phyloP scores from a whole-genome alignment of 352 stramenopile genomes.

The Globisporangium cylindrosporum region DNA sequence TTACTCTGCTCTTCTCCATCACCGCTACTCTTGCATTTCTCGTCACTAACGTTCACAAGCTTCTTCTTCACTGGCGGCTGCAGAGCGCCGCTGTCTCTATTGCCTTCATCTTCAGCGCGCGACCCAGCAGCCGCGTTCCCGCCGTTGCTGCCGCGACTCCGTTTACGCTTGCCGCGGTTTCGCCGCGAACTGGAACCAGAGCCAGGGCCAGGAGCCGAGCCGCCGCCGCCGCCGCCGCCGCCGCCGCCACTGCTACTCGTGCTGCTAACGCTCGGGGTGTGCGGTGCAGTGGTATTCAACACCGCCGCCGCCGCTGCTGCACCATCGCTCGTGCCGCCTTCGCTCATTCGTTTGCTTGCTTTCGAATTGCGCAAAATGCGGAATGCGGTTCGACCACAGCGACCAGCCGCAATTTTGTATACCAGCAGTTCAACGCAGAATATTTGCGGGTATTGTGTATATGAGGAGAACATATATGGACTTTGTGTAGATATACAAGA shows the following conservation, averaged over 20 bases:
- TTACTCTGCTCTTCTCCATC: slow-evolving; percentile 12
- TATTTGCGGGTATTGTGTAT: too few species aligned
- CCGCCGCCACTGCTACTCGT: not conserved
- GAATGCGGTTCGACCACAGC: not conserved
- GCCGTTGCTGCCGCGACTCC: slow-evolving; percentile 16
- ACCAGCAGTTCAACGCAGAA: too few species aligned
- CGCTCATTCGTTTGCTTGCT: slow-evolving; percentile 9
- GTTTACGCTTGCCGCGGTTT: slow-evolving; percentile 36
- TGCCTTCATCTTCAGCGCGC: not conserved
- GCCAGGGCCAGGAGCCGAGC: slow-evolving; percentile 17
- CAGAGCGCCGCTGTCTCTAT: not conserved
- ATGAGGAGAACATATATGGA: too few species aligned
- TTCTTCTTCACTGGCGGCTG: slow-evolving; percentile 10
- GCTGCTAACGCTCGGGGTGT: not conserved
- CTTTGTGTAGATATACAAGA: too few species aligned
- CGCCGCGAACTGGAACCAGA: slow-evolving; percentile 19
- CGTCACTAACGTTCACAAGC: not conserved
- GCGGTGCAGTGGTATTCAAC: not conserved
- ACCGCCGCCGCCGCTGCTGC: not conserved
- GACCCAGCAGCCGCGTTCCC: not conserved
- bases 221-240: not conserved
- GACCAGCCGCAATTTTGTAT: not conserved
- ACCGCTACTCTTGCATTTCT: not conserved
- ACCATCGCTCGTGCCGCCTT: not conserved
- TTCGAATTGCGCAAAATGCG: slow-evolving; percentile 2